Base-by-base conservation (phyloP, 2,329 filamentous ascomycete genomes). In the Drechslera avenae region DNA sequence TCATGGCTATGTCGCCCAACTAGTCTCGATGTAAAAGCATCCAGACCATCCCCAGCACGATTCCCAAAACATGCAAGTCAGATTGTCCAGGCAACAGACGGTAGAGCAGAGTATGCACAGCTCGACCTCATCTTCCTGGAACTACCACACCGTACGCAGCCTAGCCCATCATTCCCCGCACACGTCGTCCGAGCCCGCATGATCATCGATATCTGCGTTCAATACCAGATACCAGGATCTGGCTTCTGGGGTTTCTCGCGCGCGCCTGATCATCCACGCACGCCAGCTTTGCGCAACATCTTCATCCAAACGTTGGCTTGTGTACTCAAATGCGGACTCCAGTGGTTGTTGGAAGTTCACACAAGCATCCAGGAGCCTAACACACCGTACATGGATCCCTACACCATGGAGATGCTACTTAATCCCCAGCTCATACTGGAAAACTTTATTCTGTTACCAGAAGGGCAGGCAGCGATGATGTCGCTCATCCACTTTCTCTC, bases 261-360 rank as follows among this genome's bases (percentile, higher is more conserved):
- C 33, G 32, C 52, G 9, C 45, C 59, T 1, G 54, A 63, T 10
- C 72, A 77, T 26, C 56, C 64, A 3, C 67, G 73, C 13, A 72
- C 72, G 16, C 64, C 72, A 12, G 61, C 68, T 2, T 72, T 77
- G 64, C 62, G 64, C n/a, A 76, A 75, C 31, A 68, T 75, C 4
- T 78, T 76, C 59, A 64, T 71, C 12, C 72, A 76, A 46, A 75
- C 73, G 4, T 62, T 78, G 2, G 72, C 73, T 2, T 76, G 74
- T 54, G 61, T 73, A 1, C 68, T 76, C 46, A 65, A 71, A 8
- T 76, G 73, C 55, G 75, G 76, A 2, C 58, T 73, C 0, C 58
- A 71, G 30, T 78, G 73, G 73, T 60, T 76, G 9, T 54, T 68
- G 12, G 69, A 75, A 18, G 60, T 75, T 2, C 67, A 66, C 41